Conservation (phyloP, 2,329 filamentous ascomycete genomes). For the Aureobasidium sp. region DNA sequence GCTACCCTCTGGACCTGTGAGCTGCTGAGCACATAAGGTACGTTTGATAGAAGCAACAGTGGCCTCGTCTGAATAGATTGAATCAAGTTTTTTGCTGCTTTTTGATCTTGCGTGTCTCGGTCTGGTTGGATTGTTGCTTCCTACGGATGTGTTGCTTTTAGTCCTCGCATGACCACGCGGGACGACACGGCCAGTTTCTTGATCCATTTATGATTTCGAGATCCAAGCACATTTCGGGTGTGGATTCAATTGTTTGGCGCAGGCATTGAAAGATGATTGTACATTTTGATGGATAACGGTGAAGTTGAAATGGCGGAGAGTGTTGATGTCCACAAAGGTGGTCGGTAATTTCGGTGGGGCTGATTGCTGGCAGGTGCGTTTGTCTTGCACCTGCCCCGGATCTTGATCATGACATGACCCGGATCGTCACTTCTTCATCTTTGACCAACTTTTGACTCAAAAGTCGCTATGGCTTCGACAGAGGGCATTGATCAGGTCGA, state of each 20-base stretch:
- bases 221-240: background rate
- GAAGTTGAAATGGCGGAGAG: background rate
- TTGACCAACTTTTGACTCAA: background rate
- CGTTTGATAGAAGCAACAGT: conserved; percentile 75
- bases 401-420: background rate
- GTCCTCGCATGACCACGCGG: conserved; percentile 9
- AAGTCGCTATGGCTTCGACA: conserved; percentile 17
- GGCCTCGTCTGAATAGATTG: conserved; percentile 58
- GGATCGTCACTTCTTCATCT: background rate
- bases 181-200: background rate
- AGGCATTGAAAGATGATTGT: background rate
- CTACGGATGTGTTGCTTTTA: conserved; percentile 3
- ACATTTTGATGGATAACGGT: background rate
- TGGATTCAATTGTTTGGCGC: background rate
- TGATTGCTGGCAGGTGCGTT: conserved; percentile 1
- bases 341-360: conserved; percentile 6
- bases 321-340: conserved; percentile 1
- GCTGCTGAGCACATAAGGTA: conserved; percentile 66
- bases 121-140: conserved; percentile 21
- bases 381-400: background rate
- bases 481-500: conserved; percentile 30
- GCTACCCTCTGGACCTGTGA: conserved; percentile 43
- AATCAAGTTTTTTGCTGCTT: conserved; percentile 14
- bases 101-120: conserved; percentile 30
- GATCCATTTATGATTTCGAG: background rate